Conservation (phyloP, 2,329 filamentous ascomycete species). For the Tolypocladium guangdongense region DNA sequence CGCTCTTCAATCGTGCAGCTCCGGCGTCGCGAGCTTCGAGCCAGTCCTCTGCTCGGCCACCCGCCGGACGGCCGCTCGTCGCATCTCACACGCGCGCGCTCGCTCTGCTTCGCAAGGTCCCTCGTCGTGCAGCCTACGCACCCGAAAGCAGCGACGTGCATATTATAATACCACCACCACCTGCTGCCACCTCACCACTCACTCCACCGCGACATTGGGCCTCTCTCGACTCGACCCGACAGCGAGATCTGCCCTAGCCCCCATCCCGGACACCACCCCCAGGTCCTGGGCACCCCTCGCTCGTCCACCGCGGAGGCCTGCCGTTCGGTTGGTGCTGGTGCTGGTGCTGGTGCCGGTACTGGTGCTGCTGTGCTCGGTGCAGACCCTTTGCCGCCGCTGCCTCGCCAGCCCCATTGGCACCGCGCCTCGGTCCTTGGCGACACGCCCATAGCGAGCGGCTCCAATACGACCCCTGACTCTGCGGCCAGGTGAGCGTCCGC, state of each 20-base stretch:
- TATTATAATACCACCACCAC: slow-evolving; percentile 12
- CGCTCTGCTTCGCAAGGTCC: not conserved
- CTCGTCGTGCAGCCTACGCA: slow-evolving; percentile 3
- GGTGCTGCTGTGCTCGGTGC: not conserved
- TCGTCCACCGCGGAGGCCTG: not conserved
- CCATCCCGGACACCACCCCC: slow-evolving; percentile 1
- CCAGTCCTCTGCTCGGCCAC: not conserved
- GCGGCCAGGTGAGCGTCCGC: not conserved
- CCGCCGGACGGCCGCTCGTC: not conserved
- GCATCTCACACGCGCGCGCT: not conserved
- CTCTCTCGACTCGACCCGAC: slow-evolving; percentile 4
- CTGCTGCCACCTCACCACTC: slow-evolving; percentile 8
- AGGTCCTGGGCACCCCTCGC: not conserved
- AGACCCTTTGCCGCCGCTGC: slow-evolving; percentile 1
- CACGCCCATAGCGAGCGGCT: slow-evolving; percentile 1
- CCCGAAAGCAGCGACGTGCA: slow-evolving; percentile 24
- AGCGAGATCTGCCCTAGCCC: slow-evolving; percentile 4
- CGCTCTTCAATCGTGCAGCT: not conserved
- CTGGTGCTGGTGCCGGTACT: not conserved
- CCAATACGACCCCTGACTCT: slow-evolving; percentile 1
- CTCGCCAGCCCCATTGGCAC: not conserved
- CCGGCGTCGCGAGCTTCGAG: not conserved
- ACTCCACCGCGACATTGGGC: not conserved
- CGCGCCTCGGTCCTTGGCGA: slow-evolving; percentile 1
- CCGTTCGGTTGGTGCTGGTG: not conserved